These are phyloP conservation scores for Erysimum cheiri DNA, from an alignment of 441 rosid species.

Conservation along the genomic window DNA sequence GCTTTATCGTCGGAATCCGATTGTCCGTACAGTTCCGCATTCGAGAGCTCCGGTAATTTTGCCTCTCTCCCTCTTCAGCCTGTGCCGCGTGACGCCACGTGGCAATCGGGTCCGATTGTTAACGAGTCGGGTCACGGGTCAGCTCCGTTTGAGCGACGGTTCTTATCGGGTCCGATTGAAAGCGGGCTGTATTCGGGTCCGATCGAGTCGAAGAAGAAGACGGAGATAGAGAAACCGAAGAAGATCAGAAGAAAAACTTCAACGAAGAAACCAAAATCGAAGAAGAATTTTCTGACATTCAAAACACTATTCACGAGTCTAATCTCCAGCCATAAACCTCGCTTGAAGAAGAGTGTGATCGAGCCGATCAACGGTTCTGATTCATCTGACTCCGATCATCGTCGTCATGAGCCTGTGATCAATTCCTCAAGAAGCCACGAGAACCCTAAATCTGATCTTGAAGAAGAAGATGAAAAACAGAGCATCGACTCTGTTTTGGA, in stretches of 20 bases:
- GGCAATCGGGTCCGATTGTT: slow-evolving; percentile 22
- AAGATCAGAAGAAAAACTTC: slow-evolving; percentile 39
- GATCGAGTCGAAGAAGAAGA: slow-evolving; percentile 37
- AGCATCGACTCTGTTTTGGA: slow-evolving; percentile 36
- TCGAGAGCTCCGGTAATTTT: slow-evolving; percentile 63
- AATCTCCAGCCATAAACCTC: slow-evolving; percentile 39
- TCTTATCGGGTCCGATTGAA: slow-evolving; percentile 70
- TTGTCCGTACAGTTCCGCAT: slow-evolving; percentile 31
- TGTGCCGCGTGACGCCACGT: slow-evolving; percentile 49
- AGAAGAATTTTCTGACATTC: slow-evolving; percentile 38
- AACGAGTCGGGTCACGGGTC: slow-evolving; percentile 37
- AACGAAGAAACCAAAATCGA: slow-evolving; percentile 32
- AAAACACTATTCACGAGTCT: slow-evolving; percentile 42
- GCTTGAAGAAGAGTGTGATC: slow-evolving; percentile 38
- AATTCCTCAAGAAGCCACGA: slow-evolving; percentile 26
- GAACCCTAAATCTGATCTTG: slow-evolving; percentile 16
- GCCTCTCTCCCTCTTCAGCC: slow-evolving; percentile 70
- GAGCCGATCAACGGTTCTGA: slow-evolving; percentile 32
- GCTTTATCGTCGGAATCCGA: slow-evolving; percentile 4
- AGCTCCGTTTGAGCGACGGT: slow-evolving; percentile 55
- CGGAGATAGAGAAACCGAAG: slow-evolving; percentile 44
- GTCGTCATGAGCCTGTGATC: slow-evolving; percentile 19
- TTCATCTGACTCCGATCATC: slow-evolving; percentile 37
- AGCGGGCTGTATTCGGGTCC: slow-evolving; percentile 59
- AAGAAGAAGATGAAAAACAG: slow-evolving; percentile 27